These are phyloP conservation scores for Physocladia obscura DNA, from an alignment of 192 early-diverging fungal species.

Conservation along the genomic window DNA sequence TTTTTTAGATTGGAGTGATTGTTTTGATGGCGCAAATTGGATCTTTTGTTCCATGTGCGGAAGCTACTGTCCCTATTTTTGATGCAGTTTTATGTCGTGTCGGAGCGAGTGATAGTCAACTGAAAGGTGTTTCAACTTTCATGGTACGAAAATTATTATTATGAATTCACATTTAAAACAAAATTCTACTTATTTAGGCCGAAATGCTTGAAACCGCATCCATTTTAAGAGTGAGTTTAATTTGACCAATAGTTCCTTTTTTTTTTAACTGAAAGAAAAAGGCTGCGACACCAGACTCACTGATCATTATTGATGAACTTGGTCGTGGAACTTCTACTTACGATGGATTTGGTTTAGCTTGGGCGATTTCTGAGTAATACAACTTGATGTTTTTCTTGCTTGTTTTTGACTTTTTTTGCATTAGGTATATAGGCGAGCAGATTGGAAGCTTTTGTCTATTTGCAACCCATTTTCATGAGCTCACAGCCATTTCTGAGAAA, in stretches of 20 bases:
- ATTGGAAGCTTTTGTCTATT: constrained; percentile 79
- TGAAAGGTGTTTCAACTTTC: constrained; percentile 93
- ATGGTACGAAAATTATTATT: constrained; percentile 51
- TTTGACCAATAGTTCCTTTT: background rate
- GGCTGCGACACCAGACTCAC: constrained; percentile 76
- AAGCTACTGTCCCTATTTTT: constrained; percentile 71
- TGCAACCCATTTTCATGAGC: constrained; percentile 98
- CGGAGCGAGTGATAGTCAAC: constrained; percentile 89
- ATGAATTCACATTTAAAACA: background rate
- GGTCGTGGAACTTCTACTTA: constrained; percentile 97
- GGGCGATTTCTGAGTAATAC: constrained; percentile 90
- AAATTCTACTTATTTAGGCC: constrained; percentile 36
- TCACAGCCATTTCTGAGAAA: constrained; percentile 76
- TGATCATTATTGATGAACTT: constrained; percentile 95
- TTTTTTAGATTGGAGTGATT: constrained; percentile 77
- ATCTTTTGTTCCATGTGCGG: constrained; percentile 85
- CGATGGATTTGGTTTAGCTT: constrained; percentile 97
- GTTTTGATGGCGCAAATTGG: constrained; percentile 93
- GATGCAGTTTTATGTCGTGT: constrained; percentile 90
- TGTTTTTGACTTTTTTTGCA: background rate
- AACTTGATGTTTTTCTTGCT: background rate
- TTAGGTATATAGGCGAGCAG: constrained; percentile 67
- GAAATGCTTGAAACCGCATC: constrained; percentile 81
- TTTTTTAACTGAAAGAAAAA: constrained; percentile 17
- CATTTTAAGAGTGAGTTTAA: constrained; percentile 67